phyloP scores from a whole-genome alignment of 495 filamentous ascomycete species.

The Chlorociboria aeruginascens region DNA sequence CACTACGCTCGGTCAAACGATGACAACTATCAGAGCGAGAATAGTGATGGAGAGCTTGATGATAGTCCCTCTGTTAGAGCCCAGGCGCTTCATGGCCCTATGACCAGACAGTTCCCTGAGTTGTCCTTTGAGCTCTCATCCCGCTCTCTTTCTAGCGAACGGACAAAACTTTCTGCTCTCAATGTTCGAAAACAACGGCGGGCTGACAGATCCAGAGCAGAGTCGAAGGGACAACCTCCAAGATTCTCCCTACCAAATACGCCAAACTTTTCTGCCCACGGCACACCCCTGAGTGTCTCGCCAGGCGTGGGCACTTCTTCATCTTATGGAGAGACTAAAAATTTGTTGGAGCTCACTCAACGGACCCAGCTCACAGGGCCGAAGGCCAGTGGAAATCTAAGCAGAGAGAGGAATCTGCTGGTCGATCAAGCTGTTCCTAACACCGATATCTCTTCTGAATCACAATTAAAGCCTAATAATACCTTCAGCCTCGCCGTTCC shows the following conservation, averaged over 20 bases:
- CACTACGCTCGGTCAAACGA: conserved; percentile 3
- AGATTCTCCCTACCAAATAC: background rate
- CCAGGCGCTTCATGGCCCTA: too few relatives aligned
- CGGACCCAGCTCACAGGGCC: background rate
- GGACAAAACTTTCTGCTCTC: background rate
- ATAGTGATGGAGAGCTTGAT: background rate
- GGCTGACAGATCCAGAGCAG: background rate
- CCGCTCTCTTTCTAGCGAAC: background rate
- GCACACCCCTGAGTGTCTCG: background rate
- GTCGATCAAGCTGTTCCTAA: background rate
- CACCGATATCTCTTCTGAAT: background rate
- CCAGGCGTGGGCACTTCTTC: conserved; percentile 1
- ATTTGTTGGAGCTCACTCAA: conserved; percentile 1
- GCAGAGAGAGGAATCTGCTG: background rate
- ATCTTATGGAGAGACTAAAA: conserved; percentile 7
- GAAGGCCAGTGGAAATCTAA: background rate
- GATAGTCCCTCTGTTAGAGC: background rate
- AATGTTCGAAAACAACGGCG: background rate
- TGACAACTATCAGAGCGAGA: background rate
- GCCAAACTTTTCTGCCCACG: background rate
- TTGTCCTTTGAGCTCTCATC: background rate
- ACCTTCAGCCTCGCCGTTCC: background rate
- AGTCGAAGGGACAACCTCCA: background rate
- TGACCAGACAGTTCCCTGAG: too few relatives aligned
- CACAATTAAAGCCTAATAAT: background rate